Base-by-base conservation (phyloP, 1,284 basidiomycete genomes). In the Stygiomarasmius scandens region DNA sequence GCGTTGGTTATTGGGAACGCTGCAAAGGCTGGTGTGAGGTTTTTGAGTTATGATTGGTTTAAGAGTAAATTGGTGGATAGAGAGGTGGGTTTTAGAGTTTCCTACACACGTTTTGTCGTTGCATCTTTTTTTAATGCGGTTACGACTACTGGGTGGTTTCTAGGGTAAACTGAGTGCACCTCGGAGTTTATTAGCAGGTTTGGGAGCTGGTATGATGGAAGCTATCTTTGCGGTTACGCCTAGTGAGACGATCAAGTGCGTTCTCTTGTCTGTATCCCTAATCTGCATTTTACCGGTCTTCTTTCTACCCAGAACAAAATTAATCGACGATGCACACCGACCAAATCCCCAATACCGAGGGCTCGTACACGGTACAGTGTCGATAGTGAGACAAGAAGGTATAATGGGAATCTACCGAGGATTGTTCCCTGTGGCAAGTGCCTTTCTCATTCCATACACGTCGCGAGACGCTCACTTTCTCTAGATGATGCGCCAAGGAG, bases 181-280 rank as follows among this genome's bases (percentile, higher is more conserved):
- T 6, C 76, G 88, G 54, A 95, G 92, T 73, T 80, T 98, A 54
- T 67, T 70, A 86, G 95, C 97, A 52, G 96, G 97, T 41, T 78
- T 99, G 3, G 95, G 95, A 45, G 97, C 97, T 1, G 96, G 97
- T 10, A 89, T 97, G 86, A 90, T 83, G 71, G 96, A 99, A 74
- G 96, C 96, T 1, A 72, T 98, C 24, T 87, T 98, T 58, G 96
- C 96, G 1, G 96, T 98, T 5, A 98, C 96, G 0, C 97, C 96
- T 0, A 95, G 93, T 8, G 96, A 99, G 74, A 98, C 96, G 0
- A 98, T 99, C 80, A 99, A 99, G 95, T 95, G 55, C 45, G 89
- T 73, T 6, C 52, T 46, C 8, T 29, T 3, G 87, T 73, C 3
- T 49, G 23, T 38, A 8, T 25, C 3, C 12, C 36, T 19, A 24